Evolutionary conservation across 208 protist genomes (phyloP), one percentile per base, ranked within the genome.

Genomic region (Acanthamoeba quina): DNA sequence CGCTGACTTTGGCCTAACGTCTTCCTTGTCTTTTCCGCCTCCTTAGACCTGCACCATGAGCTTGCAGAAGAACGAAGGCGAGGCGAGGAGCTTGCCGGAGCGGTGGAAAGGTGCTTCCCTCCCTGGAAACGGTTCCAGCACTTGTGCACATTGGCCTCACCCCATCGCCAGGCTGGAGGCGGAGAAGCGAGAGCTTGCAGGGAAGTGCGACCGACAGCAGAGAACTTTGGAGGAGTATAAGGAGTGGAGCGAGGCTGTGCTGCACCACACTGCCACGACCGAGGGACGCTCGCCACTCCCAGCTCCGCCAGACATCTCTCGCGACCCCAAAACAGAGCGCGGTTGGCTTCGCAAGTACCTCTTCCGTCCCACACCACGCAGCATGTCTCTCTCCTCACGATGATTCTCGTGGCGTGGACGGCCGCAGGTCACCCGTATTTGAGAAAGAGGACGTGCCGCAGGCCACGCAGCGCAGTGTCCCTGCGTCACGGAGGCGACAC

Each of bases 291-390:
- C 10, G 47, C 29, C 9, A 1, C 1, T 80, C 72, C 72, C 34
- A 58, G 15, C 47, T 83, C 76, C 29, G 2, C 76, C 76, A 10
- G 19, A 17, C 76, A 26, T n/a, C 76, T 15, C 47, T 60, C 7
- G 76, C 60, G 76, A 83, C n/a, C 2, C 76, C 76, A 49, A 83
- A 83, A 9, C 76, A 17, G 76, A 58, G 21, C 34, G 47, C 10
- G 76, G 76, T 9, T 83, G 76, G 76, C 47, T 83, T 26, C 76
- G 76, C 44, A 83, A 83, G 76, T 83, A 83, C n/a, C 29, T 13
- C n/a, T 21, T 44, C 68, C 6, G 10, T n/a, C 19, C 13, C 3
- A 24, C 19, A 60, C 17, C 54, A 26, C 47, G 11, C 41, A 29
- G 3, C 15, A 82, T 41, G 3, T 56, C n/a, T 21, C 1, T 82